These are phyloP conservation scores for Candida glucosophila DNA, from an alignment of 1,139 yeast species.

Conservation along the genomic window DNA sequence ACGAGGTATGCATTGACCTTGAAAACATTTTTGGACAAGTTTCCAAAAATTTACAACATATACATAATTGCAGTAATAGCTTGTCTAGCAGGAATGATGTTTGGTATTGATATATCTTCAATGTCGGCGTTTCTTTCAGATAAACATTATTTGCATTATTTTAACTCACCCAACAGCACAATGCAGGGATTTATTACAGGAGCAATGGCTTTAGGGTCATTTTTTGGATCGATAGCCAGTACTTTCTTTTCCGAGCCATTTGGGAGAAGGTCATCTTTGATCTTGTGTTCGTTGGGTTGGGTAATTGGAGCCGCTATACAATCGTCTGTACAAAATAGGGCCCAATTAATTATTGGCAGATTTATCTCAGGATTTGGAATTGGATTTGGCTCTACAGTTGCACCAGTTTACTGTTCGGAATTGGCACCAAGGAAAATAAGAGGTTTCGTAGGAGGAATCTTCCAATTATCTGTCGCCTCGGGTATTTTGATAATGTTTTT, in stretches of 20 bases:
- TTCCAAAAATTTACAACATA: constrained; percentile 37
- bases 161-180: constrained; percentile 35
- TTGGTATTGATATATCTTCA: constrained; percentile 65
- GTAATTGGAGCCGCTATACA: constrained; percentile 43
- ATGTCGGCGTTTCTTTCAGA: constrained; percentile 53
- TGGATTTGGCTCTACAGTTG: constrained; percentile 63
- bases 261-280: constrained; percentile 52
- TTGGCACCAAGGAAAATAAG: constrained; percentile 57
- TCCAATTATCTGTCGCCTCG: constrained; percentile 62
- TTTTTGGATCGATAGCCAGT: constrained; percentile 45
- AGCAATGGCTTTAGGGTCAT: constrained; percentile 52
- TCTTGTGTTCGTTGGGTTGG: constrained; percentile 38
- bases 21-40: constrained; percentile 24
- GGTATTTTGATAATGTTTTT: constrained; percentile 57
- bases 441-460: constrained; percentile 58
- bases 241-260: constrained; percentile 45
- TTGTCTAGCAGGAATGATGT: constrained; percentile 49
- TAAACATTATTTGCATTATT: constrained; percentile 19
- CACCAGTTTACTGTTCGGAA: constrained; percentile 72
- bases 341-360: constrained; percentile 53
- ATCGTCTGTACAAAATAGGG: constrained; percentile 36
- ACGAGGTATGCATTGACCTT: constrained; percentile 26
- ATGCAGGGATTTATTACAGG: constrained; percentile 56
- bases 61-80: constrained; percentile 39
- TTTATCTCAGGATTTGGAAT: constrained; percentile 58